These are phyloP conservation scores for Microcera coccophila DNA, from an alignment of 2,329 filamentous ascomycete species.

Conservation along the genomic window DNA sequence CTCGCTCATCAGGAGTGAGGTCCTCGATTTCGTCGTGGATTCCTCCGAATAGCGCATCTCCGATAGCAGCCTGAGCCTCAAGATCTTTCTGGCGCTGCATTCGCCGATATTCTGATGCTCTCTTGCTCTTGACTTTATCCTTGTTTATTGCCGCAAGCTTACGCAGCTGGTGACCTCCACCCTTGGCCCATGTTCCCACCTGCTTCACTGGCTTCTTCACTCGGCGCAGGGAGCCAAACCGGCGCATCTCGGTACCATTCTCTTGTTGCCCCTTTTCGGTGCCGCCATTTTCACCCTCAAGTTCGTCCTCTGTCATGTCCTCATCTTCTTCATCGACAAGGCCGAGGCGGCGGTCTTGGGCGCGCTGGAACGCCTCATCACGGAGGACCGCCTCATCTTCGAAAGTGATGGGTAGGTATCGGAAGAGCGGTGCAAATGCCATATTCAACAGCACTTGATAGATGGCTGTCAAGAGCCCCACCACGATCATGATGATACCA, in stretches of 20 bases:
- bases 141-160: conserved; percentile 36
- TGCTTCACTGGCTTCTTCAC: conserved; percentile 46
- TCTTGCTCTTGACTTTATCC: conserved; percentile 25
- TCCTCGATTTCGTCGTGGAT: conserved; percentile 94
- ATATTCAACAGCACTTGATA: conserved; percentile 80
- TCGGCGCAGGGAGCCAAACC: conserved; percentile 26
- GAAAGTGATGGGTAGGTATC: conserved; percentile 88
- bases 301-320: conserved; percentile 31
- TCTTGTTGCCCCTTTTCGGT: conserved; percentile 29
- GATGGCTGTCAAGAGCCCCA: conserved; percentile 63
- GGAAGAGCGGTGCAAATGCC: conserved; percentile 79
- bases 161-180: conserved; percentile 47
- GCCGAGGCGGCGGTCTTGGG: conserved; percentile 67
- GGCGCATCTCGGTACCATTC: conserved; percentile 40
- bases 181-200: conserved; percentile 36
- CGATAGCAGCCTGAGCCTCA: conserved; percentile 69
- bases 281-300: conserved; percentile 36
- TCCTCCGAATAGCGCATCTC: conserved; percentile 78
- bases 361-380: conserved; percentile 81
- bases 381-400: conserved; percentile 93
- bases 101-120: conserved; percentile 46
- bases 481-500: conserved; percentile 79
- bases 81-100: conserved; percentile 56
- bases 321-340: conserved; percentile 50
- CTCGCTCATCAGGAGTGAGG: conserved; percentile 82